A percentile compares a stretch with the other conserved stretches of the same genome.
phyloP scores from a whole-genome alignment of 2,329 filamentous ascomycete genomes.

The Chaetothyriales sp. region DNA sequence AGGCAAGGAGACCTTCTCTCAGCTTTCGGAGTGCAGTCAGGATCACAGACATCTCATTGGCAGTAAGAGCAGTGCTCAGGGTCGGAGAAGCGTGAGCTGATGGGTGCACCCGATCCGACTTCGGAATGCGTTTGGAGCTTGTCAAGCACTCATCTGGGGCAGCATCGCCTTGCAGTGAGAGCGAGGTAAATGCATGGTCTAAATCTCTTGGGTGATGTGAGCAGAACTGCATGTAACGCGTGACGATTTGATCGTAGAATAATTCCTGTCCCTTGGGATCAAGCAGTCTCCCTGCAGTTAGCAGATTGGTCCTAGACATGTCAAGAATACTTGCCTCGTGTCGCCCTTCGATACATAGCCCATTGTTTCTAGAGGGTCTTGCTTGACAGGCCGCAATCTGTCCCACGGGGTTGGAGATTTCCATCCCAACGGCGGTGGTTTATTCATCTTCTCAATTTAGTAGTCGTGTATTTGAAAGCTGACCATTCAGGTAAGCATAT shows the following conservation, averaged over 20 bases:
- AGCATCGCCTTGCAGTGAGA: constrained; percentile 35
- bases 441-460: background rate
- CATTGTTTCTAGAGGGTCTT: constrained; percentile 66
- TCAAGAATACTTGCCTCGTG: constrained; percentile 45
- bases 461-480: background rate
- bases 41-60: constrained; percentile 55
- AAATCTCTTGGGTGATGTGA: constrained; percentile 61
- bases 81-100: constrained; percentile 9
- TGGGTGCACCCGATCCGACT: background rate
- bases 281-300: constrained; percentile 41
- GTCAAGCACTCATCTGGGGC: constrained; percentile 9
- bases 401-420: constrained; percentile 37
- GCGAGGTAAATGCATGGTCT: constrained; percentile 57
- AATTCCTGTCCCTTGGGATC: constrained; percentile 66
- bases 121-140: constrained; percentile 3
- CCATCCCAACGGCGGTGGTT: constrained; percentile 8
- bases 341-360: constrained; percentile 88
- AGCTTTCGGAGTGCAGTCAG: constrained; percentile 80
- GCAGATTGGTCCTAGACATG: constrained; percentile 20
- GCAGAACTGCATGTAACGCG: constrained; percentile 82
- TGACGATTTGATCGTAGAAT: constrained; percentile 77
- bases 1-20: constrained; percentile 68
- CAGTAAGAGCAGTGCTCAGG: background rate
- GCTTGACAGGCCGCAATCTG: constrained; percentile 57
- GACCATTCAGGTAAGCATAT: too few species aligned